Evolutionary conservation across 768 basidiomycete species (phyloP).

Genomic region (Mycena metata): DNA sequence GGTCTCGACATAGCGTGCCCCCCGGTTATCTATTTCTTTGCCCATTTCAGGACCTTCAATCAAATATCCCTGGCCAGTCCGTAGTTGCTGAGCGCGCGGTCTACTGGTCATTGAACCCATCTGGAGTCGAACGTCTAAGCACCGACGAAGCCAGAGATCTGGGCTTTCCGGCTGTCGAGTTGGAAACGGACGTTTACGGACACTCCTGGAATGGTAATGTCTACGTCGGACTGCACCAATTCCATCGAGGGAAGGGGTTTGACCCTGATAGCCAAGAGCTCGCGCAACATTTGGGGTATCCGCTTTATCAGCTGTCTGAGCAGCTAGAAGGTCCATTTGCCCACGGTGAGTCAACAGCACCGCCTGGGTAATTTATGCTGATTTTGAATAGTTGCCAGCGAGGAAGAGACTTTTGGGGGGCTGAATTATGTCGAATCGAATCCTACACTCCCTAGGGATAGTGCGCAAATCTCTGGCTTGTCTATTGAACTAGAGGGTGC

Average conservation of each 20-base stretch:
- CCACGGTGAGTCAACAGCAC: no score
- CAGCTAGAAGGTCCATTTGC: no score
- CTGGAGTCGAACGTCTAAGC: background rate
- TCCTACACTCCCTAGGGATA: no score
- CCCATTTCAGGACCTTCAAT: background rate
- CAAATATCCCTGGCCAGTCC: background rate
- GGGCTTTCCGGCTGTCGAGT: background rate
- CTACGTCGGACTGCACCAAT: background rate
- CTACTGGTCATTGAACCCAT: background rate
- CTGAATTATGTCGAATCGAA: no score
- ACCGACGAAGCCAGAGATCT: background rate
- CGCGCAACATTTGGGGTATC: background rate
- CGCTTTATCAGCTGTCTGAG: background rate
- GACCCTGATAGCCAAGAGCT: background rate
- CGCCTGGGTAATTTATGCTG: no score
- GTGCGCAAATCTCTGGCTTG: no score
- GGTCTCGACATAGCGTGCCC: no score
- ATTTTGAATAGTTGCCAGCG: no score
- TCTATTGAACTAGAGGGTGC: no score
- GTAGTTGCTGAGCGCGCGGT: background rate
- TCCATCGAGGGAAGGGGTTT: background rate
- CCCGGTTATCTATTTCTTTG: background rate
- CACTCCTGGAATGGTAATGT: background rate
- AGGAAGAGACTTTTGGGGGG: no score
- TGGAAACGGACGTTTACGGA: background rate